Conservation (phyloP, 2,329 filamentous ascomycete species). For the Calonectria ilicicola region DNA sequence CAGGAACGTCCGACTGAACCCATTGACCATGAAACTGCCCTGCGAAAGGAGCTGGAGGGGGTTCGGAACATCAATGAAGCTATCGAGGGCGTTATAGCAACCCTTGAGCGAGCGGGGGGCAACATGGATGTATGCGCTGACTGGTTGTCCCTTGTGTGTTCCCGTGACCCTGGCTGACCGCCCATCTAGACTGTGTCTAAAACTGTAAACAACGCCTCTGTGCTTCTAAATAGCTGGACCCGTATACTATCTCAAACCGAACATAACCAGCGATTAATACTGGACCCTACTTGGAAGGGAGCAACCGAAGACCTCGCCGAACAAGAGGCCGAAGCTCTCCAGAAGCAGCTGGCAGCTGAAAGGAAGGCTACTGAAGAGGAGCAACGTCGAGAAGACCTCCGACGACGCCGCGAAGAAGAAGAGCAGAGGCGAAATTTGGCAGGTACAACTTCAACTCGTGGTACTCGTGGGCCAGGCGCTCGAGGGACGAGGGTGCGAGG, state of each 20-base stretch:
- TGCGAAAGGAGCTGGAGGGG: conserved; percentile 84
- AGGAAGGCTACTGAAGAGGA: conserved; percentile 83
- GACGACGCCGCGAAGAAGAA: conserved; percentile 73
- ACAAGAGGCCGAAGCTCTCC: conserved; percentile 81
- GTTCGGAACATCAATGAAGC: conserved; percentile 89
- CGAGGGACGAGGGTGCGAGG: conserved; percentile 48
- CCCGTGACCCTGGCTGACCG: conserved; percentile 29
- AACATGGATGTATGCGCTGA: conserved; percentile 76
- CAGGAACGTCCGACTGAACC: conserved; percentile 58
- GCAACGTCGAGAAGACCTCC: conserved; percentile 77
- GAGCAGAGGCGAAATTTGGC: conserved; percentile 55
- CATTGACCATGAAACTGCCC: conserved; percentile 75
- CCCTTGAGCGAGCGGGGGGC: conserved; percentile 76
- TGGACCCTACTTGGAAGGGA: conserved; percentile 91
- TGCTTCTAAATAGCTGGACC: conserved; percentile 94
- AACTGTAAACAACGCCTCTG: conserved; percentile 89
- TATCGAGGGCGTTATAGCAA: conserved; percentile 82
- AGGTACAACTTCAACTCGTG: conserved; percentile 42
- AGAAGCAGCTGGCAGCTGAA: conserved; percentile 82
- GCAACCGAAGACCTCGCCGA: conserved; percentile 88
- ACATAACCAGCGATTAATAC: conserved; percentile 92
- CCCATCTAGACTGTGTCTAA: conserved; percentile 76
- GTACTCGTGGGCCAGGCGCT: conserved; percentile 42
- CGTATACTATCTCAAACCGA: conserved; percentile 96
- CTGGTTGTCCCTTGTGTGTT: not conserved